Conservation (phyloP, 1,139 yeast genomes). For the Hansenula lynferdii region DNA sequence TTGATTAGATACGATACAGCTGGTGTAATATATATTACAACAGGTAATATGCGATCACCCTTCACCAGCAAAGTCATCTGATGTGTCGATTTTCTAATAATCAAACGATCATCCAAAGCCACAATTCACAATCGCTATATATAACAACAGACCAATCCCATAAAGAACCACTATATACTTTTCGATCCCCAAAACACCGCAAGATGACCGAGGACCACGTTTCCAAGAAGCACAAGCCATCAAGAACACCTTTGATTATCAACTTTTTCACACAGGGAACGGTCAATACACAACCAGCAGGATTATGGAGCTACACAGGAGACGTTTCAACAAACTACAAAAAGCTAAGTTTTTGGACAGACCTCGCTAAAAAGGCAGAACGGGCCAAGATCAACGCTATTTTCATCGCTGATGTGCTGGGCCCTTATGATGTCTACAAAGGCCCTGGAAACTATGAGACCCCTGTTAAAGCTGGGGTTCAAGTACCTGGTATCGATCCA, state of each 20-base stretch:
- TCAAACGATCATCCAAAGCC: neutral
- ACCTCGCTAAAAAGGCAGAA: slow-evolving; percentile 36
- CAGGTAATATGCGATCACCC: too few species aligned
- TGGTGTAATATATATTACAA: too few species aligned
- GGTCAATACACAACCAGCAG: slow-evolving; percentile 32
- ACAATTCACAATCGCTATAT: neutral
- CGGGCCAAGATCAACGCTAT: slow-evolving; percentile 37
- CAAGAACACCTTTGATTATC: slow-evolving; percentile 24
- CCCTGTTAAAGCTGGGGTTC: slow-evolving; percentile 35
- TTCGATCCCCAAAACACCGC: neutral
- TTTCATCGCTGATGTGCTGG: slow-evolving; percentile 41
- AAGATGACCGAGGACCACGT: neutral
- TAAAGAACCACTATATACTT: too few species aligned
- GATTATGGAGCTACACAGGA: slow-evolving; percentile 35
- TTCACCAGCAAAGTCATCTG: too few species aligned
- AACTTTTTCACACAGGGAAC: slow-evolving; percentile 39
- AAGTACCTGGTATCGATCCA: slow-evolving; percentile 36
- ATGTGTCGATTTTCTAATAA: neutral
- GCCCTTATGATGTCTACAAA: slow-evolving; percentile 37
- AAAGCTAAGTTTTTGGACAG: slow-evolving; percentile 37
- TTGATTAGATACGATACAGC: too few species aligned
- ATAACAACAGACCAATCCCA: too few species aligned
- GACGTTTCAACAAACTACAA: slow-evolving; percentile 22
- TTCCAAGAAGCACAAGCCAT: neutral
- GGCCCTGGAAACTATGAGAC: slow-evolving; percentile 30